Evolutionary conservation across 495 filamentous ascomycete genomes (phyloP), one percentile per base, ranked within the genome.

Genomic region (Bacidia rubella): DNA sequence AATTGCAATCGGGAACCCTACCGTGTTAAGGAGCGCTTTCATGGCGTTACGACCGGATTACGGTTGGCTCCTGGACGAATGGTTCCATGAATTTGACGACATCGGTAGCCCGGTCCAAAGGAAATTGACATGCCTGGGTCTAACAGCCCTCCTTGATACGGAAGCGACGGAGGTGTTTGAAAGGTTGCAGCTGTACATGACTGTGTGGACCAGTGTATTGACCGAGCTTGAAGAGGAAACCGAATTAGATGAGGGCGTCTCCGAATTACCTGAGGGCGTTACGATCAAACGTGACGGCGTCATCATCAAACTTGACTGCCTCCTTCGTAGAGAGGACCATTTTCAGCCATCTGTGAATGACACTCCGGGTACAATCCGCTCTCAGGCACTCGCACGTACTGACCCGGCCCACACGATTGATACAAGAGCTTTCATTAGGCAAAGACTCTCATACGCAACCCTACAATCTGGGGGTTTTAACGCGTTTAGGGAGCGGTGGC

Each of bases 61-160:
- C 40, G 63, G 68, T 17, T 95, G 88, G 89, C 71, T 97, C 25
- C 66, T 87, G 39, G 70, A 74, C 0, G 88, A 93, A 65, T 98
- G 92, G 92, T 94, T 96, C 68, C 65, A 68, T 32, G 83, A 90
- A 58, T 86, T 93, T 59, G 86, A 92, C 60, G 82, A 78, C 63
- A 87, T 93, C 64, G 80, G 77, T 39, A 80, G 87, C 63, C 70
- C 77, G 3, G 79, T 75, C 27, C 75, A 81, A 40, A 79, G 85
- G 66, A 98, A 98, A 66, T 73, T 96, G 11, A 85, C 82, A 56
- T 80, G 76, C 44, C 74, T 98, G 2, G 90, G 79, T 4, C 74
- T 96, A 20, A 94, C 92, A 9, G 80, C 86, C 56, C 69, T 84
- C 1, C 72, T 74, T 24, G 70, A 68, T 21, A 74, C 74, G 0